Base-by-base conservation (phyloP, 352 stramenopile species). In the Lagenidium giganteum region DNA sequence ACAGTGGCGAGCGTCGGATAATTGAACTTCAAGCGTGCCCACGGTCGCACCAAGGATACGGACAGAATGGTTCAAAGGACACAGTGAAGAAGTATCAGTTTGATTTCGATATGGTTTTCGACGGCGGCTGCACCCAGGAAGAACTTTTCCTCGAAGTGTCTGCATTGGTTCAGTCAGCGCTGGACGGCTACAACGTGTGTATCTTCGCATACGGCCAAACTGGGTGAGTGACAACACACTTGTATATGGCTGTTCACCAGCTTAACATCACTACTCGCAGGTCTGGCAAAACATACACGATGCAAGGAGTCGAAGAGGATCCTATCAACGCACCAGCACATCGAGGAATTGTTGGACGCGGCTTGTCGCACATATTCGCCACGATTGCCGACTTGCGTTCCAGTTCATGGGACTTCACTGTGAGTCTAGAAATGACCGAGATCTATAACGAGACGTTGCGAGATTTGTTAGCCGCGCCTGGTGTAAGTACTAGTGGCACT, bases 361-460 rank as follows among this genome's bases (percentile, higher is more conserved):
- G 81, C 4, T 87, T 93, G 47, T 53, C 61, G 13, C 81, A 89
- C 43, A 87, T 95, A 32, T 95, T 86, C 34, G 62, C 67, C 5
- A 67, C 65, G 7, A 79, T 88, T 23, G 67, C 66, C 9, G 70
- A 86, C 21, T 52, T 91, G 34, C 57, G 48, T 13, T 61, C 61
- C 16, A 86, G 76, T 23, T 78, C 81, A 16, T 95, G 83, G 83
- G 49, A 67, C n/a, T 92, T 91, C 36, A 52, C 37, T 14, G 65
- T 88, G 9, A 83, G 49, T 20, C 39, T 93, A 21, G 80, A 93
- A 53, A 78, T 99, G 57, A 74, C 98, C 20, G 96, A 98, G 68
- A 97, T 99, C 38, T 98, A 99, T 77, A 98, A 98, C 48, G 95
- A 99, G 61, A 87, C 95, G 12, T 69, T 99, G 25, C 71, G 85